Percentiles rank a stretch among this genome's conserved stretches.
Evolutionary conservation across 305 asterid genomes (phyloP).

Genomic region (Fraxinus platypoda): DNA sequence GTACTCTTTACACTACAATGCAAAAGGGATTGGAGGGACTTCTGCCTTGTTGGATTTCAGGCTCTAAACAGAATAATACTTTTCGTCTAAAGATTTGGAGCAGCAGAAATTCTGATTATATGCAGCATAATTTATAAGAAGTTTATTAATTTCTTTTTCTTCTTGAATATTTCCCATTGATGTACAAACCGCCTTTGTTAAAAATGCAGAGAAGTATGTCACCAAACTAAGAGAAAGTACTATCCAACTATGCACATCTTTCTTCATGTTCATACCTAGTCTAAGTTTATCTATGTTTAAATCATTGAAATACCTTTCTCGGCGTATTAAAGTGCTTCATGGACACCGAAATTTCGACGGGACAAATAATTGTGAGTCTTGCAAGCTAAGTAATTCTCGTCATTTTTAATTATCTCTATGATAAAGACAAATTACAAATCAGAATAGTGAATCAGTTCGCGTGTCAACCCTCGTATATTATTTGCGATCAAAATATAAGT

Average conservation of each 20-base stretch:
- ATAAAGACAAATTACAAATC: too few species aligned
- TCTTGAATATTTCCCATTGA: not conserved
- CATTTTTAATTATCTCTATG: too few species aligned
- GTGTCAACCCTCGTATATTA: too few species aligned
- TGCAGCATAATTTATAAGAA: not conserved
- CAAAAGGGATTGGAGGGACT: constrained; percentile 39
- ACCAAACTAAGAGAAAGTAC: not conserved
- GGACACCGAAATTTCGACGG: too few species aligned
- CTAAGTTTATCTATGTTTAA: too few species aligned
- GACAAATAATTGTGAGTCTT: too few species aligned
- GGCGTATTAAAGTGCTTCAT: too few species aligned
- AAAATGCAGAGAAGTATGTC: not conserved
- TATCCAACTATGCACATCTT: not conserved
- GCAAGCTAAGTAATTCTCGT: too few species aligned
- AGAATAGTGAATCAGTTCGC: too few species aligned
- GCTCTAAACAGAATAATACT: constrained; percentile 10
- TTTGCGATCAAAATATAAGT: too few species aligned
- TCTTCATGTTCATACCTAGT: too few species aligned
- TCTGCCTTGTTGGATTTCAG: constrained; percentile 40
- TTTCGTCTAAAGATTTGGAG: not conserved
- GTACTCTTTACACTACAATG: constrained; percentile 31
- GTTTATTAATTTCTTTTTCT: not conserved
- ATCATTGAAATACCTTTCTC: too few species aligned
- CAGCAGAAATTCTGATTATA: not conserved
- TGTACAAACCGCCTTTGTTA: not conserved